Conservation (phyloP, 1,284 basidiomycete species). For the Trichosporon faecale region DNA sequence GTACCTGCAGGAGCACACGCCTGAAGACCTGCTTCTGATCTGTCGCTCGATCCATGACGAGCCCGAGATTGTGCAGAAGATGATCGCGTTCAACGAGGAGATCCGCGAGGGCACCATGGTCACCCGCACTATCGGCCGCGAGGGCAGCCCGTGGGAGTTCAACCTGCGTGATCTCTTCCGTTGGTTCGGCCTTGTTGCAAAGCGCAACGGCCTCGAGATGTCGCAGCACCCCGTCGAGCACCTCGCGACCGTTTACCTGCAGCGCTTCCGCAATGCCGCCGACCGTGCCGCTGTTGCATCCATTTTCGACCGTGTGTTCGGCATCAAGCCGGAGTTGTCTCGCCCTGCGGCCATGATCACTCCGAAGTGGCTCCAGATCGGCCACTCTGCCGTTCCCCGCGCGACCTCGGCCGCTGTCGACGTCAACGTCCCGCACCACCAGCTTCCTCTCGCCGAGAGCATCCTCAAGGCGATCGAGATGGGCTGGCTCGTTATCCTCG, state of each 20-base stretch:
- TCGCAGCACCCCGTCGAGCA: conserved; percentile 62
- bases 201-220: conserved; percentile 60
- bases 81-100: conserved; percentile 79
- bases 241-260: conserved; percentile 71
- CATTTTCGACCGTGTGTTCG: conserved; percentile 67
- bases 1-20: conserved; percentile 80
- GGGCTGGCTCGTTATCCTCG: conserved; percentile 85
- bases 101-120: conserved; percentile 70
- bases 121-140: conserved; percentile 68
- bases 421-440: conserved; percentile 62
- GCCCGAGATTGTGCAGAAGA: conserved; percentile 62
- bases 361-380: conserved; percentile 63
- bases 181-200: conserved; percentile 63
- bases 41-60: conserved; percentile 72
- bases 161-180: conserved; percentile 93
- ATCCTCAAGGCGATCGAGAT: conserved; percentile 70
- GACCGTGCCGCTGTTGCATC: conserved; percentile 64
- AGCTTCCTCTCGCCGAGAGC: conserved; percentile 70
- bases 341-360: conserved; percentile 61
- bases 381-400: conserved; percentile 62
- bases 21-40: conserved; percentile 75
- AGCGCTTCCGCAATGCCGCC: conserved; percentile 71
- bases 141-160: conserved; percentile 97
- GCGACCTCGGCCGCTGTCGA: conserved; percentile 48
- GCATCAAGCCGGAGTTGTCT: conserved; percentile 41